A percentile compares a stretch with the other conserved stretches of the same genome.
phyloP scores from a whole-genome alignment of 2,329 filamentous ascomycete genomes.

The Coniochaeta sp. region DNA sequence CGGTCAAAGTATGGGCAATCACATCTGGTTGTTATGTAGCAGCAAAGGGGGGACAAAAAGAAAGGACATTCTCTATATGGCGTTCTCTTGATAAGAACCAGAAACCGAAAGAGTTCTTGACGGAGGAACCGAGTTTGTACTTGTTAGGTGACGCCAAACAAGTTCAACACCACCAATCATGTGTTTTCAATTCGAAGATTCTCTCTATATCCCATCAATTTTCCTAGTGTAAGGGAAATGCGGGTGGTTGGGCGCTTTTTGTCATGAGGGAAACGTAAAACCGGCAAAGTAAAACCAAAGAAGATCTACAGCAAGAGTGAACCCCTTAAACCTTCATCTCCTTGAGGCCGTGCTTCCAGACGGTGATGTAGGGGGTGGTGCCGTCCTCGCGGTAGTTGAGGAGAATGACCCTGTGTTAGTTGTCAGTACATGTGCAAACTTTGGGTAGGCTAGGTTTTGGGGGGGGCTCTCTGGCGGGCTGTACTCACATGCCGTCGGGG shows the following conservation, averaged over 20 bases:
- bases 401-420: slow-evolving; percentile 67
- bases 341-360: slow-evolving; percentile 92
- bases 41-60: neutral
- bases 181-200: too few species aligned
- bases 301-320: neutral
- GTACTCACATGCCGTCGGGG: slow-evolving; percentile 87
- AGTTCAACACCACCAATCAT: too few species aligned
- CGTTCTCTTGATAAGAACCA: neutral
- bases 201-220: too few species aligned
- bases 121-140: neutral
- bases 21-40: too few species aligned
- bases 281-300: too few species aligned
- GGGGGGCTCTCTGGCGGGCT: too few species aligned
- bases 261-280: neutral
- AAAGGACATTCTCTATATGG: slow-evolving; percentile 2
- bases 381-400: slow-evolving; percentile 98
- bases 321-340: slow-evolving; percentile 82
- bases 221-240: neutral
- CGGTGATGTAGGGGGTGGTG: slow-evolving; percentile 76
- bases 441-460: too few species aligned
- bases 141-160: too few species aligned
- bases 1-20: too few species aligned
- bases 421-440: too few species aligned
- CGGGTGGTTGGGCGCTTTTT: neutral
- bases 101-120: neutral